Percentiles rank a stretch among this genome's conserved stretches.
These are phyloP conservation scores for Coelastrella sp. DNA, from an alignment of 139 green algal species.

Conservation along the genomic window DNA sequence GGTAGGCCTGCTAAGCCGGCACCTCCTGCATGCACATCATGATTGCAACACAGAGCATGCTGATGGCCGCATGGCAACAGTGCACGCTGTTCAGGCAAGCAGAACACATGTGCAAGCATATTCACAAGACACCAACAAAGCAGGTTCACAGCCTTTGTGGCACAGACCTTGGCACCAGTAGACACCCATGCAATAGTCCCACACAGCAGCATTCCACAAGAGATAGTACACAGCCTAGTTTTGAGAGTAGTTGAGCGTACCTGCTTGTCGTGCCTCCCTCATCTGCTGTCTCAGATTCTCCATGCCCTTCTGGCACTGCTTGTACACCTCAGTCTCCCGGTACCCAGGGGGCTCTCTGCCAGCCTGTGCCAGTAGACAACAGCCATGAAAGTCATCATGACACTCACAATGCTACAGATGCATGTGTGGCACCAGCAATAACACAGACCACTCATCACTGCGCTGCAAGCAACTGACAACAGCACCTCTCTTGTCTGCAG, in stretches of 20 bases:
- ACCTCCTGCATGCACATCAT: not conserved
- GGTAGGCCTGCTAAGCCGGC: conserved; percentile 7
- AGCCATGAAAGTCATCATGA: too few species aligned
- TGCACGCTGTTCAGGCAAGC: not conserved
- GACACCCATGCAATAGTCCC: too few species aligned
- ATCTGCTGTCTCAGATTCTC: conserved; percentile 36
- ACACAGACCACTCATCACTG: not conserved
- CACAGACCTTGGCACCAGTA: too few species aligned
- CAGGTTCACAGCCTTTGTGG: too few species aligned
- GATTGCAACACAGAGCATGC: not conserved
- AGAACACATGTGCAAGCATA: too few species aligned
- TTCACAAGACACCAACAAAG: too few species aligned
- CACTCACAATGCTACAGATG: too few species aligned
- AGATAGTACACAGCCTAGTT: too few species aligned
- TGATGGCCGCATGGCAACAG: not conserved
- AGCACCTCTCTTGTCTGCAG: not conserved
- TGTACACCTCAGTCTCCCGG: conserved; percentile 37
- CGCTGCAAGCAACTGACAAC: not conserved
- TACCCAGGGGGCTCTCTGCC: conserved; percentile 43
- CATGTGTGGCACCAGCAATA: too few species aligned
- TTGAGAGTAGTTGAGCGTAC: too few species aligned
- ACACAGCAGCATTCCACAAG: too few species aligned
- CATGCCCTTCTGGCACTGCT: conserved; percentile 45
- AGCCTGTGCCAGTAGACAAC: conserved; percentile 16
- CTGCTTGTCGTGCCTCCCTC: conserved; percentile 20